A percentile compares a stretch with the other conserved stretches of the same genome.
phyloP scores from a whole-genome alignment of 2,329 filamentous ascomycete genomes.

The Diplocarpon rosae region DNA sequence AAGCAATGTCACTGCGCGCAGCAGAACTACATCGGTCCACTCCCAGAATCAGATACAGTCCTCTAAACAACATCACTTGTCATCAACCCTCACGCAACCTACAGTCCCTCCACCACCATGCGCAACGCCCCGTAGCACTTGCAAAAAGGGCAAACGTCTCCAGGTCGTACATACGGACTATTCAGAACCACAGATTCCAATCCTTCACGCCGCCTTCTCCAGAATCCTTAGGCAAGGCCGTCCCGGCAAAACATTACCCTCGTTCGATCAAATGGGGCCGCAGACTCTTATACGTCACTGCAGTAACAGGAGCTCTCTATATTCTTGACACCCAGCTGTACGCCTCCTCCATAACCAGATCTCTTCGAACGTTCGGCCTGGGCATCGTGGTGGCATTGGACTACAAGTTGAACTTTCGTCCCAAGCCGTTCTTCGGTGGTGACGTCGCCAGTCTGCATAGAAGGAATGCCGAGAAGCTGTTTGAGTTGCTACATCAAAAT shows the following conservation, averaged over 20 bases:
- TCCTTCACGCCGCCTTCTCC: constrained; percentile 69
- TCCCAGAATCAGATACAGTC: constrained; percentile 2
- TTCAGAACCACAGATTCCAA: constrained; percentile 38
- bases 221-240: constrained; percentile 62
- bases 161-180: constrained; percentile 12
- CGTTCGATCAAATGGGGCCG: constrained; percentile 67
- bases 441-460: constrained; percentile 69
- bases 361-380: constrained; percentile 67
- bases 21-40: constrained; percentile 17
- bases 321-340: constrained; percentile 63
- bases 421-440: constrained; percentile 62
- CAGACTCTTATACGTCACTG: constrained; percentile 52
- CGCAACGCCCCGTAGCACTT: constrained; percentile 9
- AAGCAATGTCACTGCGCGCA: constrained; percentile 24
- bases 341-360: constrained; percentile 68
- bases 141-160: constrained; percentile 4
- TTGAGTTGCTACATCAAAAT: constrained; percentile 71
- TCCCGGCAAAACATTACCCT: constrained; percentile 58
- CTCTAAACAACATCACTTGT: not conserved
- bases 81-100: not conserved
- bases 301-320: constrained; percentile 51
- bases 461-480: constrained; percentile 74
- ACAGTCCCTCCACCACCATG: constrained; percentile 1
- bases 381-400: constrained; percentile 76
- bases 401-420: constrained; percentile 93